These are phyloP conservation scores for Acanthamoeba royreba DNA, from an alignment of 208 protist genomes.

Conservation along the genomic window DNA sequence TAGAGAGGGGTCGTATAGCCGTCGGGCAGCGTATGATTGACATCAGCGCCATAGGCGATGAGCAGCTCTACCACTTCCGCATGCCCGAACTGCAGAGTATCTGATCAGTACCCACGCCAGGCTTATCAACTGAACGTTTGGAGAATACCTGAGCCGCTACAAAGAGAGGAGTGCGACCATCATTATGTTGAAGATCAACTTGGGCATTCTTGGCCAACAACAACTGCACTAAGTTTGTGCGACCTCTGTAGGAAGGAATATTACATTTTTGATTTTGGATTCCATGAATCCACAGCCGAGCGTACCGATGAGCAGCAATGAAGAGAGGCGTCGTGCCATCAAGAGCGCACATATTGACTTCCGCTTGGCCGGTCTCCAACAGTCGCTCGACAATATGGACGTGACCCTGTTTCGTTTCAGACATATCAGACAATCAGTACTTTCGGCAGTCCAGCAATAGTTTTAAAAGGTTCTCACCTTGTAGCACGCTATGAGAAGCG, in stretches of 20 bases:
- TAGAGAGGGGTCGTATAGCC: constrained; percentile 30
- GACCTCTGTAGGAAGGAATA: background rate
- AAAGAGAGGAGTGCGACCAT: constrained; percentile 23
- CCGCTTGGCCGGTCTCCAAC: background rate
- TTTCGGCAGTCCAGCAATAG: no score
- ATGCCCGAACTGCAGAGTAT: background rate
- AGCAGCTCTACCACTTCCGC: background rate
- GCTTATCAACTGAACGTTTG: no score
- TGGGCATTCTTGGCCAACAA: constrained; percentile 12
- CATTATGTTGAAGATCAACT: background rate
- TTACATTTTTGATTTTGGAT: background rate
- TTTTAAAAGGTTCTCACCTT: no score
- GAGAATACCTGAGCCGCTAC: background rate
- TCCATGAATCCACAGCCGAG: background rate
- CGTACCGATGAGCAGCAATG: background rate
- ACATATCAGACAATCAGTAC: background rate
- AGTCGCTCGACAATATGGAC: background rate
- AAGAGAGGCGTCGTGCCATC: background rate
- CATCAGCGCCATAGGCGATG: background rate
- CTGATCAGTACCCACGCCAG: no score
- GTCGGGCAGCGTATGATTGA: background rate
- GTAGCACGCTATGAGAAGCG: no score
- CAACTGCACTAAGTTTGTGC: background rate
- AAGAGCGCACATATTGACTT: background rate
- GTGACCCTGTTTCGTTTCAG: no score